A percentile compares a stretch with the other conserved stretches of the same genome.
phyloP scores from a whole-genome alignment of 2,329 filamentous ascomycete species.

The Hypomyces perniciosus region DNA sequence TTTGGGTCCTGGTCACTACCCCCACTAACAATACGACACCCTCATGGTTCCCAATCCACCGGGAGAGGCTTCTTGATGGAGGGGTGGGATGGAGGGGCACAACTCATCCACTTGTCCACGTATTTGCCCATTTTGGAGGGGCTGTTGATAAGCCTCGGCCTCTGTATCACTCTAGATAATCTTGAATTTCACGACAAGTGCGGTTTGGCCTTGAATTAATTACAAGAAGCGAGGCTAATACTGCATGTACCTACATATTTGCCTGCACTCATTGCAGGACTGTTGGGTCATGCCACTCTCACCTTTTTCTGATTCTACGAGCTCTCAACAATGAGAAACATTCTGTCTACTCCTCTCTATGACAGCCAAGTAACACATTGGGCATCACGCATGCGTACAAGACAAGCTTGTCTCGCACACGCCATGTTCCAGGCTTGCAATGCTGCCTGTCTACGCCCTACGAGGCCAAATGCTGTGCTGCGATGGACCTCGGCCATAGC shows the following conservation, averaged over 20 bases:
- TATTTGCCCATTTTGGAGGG: constrained; percentile 4
- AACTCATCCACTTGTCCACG: neutral
- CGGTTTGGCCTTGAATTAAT: too few species aligned
- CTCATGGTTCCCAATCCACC: constrained; percentile 11
- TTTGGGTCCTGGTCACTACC: constrained; percentile 2
- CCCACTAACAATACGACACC: constrained; percentile 8
- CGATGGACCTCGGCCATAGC: too few species aligned
- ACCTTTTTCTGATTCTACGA: too few species aligned
- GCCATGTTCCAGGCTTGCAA: neutral
- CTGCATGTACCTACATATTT: too few species aligned
- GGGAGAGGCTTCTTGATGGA: constrained; percentile 9
- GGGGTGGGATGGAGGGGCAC: neutral
- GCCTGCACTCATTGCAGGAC: too few species aligned
- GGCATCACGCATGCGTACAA: neutral
- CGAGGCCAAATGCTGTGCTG: too few species aligned
- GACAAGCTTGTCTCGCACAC: neutral
- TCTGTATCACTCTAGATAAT: neutral
- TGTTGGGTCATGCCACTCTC: too few species aligned
- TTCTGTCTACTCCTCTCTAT: too few species aligned
- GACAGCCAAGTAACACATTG: neutral
- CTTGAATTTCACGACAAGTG: too few species aligned
- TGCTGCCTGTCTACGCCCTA: too few species aligned
- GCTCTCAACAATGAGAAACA: too few species aligned
- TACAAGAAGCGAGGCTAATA: too few species aligned
- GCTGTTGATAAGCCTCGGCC: neutral